Evolutionary conservation across 2,329 filamentous ascomycete species (phyloP), one percentile per base, ranked within the genome.

Genomic region (Colletotrichum sojae): DNA sequence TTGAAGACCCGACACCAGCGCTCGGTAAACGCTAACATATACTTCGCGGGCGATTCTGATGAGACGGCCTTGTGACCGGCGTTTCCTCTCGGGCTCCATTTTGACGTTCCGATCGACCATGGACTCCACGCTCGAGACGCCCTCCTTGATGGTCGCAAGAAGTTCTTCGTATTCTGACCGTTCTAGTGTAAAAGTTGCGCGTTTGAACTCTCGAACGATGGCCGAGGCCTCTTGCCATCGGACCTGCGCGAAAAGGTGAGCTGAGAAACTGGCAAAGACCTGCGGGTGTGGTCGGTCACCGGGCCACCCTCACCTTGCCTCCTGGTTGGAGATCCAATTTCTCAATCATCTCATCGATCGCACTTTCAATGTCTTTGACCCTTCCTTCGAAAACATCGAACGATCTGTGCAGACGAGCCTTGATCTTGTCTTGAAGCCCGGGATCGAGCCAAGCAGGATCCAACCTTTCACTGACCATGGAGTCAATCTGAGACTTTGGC

Each of bases 381-480:
- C 69, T 73, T 0, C 73, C 43, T 31, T 79, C 56, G 13, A 81
- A 80, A 0, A 70, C 52, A 0, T 31, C 20, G 5, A 69, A 71
- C 0, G 73, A 70, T 22, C 73, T 59, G 71, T 73, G 75, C 0
- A 81, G 66, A 6, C 74, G 71, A 3, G 10, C 20, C 2, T 72
- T 58, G 0, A 81, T 74, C 53, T 67, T 76, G 0, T 52, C 61
- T 2, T 73, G 61, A 0, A 71, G 72, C 2, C 60, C 31, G 0
- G 72, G 49, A 1, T 71, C 73, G 2, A 71, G 65, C 79, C 78
- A 81, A 0, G 75, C 12, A 0, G 59, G 63, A 0, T 78, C 78
- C 1, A 78, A 76, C 0, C 78, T 75, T 4, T 76, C 51, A 0
- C 73, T 52, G 2, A 81, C 72, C 75, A 81, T 77, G 5, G 63